A percentile compares a stretch with the other conserved stretches of the same genome.
phyloP scores from a whole-genome alignment of 2,329 filamentous ascomycete species.

The Fusarium albidum region DNA sequence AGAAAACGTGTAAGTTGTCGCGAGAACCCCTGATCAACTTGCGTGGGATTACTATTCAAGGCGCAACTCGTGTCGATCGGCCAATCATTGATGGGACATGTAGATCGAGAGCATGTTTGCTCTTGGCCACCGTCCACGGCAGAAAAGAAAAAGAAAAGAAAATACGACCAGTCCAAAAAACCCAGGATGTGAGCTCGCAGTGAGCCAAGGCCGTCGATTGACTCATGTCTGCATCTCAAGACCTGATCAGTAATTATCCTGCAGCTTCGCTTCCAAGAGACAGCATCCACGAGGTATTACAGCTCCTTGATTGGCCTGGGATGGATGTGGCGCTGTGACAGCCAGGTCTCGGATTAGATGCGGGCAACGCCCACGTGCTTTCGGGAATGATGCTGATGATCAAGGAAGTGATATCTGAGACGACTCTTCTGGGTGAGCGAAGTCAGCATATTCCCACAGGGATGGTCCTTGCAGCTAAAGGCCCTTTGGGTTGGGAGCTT shows the following conservation, averaged over 20 bases:
- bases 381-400: background rate
- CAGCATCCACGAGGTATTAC: too few species aligned
- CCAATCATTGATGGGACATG: background rate
- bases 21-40: constrained; percentile 6
- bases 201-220: background rate
- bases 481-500: constrained; percentile 2
- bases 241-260: too few species aligned
- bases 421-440: background rate
- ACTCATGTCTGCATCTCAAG: too few species aligned
- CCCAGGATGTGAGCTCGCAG: background rate
- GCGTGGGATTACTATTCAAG: background rate
- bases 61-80: background rate
- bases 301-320: too few species aligned
- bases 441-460: background rate
- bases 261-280: too few species aligned
- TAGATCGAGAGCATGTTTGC: background rate
- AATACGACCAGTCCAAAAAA: too few species aligned
- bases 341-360: background rate
- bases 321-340: too few species aligned
- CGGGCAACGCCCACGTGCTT: constrained; percentile 1
- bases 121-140: background rate
- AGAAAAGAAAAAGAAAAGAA: background rate
- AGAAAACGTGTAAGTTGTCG: background rate
- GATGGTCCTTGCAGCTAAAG: background rate
- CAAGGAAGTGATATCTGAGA: background rate